A percentile compares a stretch with the other conserved stretches of the same genome.
Conservation (phyloP, 2,329 filamentous ascomycete genomes). For the Claviceps digitariae region DNA sequence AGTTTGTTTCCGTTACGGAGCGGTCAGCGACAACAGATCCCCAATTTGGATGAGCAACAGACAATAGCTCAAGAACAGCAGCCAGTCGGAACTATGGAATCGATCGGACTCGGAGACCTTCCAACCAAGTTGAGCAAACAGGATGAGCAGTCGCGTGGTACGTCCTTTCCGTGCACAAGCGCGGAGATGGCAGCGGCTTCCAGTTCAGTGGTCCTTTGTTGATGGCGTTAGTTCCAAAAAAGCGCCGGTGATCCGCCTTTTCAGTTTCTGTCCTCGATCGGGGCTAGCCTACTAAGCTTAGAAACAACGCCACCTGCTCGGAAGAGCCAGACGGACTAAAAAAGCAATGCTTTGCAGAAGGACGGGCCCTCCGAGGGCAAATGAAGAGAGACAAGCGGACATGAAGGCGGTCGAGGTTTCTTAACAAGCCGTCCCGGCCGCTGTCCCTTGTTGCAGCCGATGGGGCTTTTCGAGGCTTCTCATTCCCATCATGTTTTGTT, state of each 20-base stretch:
- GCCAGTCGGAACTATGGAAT: not conserved
- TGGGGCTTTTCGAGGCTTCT: not conserved
- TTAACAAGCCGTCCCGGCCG: constrained; percentile 2
- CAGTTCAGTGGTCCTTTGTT: constrained; percentile 9
- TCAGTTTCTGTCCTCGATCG: constrained; percentile 1
- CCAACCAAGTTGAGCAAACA: constrained; percentile 1
- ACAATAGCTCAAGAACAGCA: not conserved
- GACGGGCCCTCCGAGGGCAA: not conserved
- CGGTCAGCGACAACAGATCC: not conserved
- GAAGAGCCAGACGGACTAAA: constrained; percentile 1
- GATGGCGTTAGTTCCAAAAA: not conserved
- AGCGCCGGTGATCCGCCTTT: constrained; percentile 1
- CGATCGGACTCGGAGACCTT: not conserved
- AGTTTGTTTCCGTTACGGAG: not conserved
- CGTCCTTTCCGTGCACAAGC: constrained; percentile 6
- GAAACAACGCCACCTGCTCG: constrained; percentile 5
- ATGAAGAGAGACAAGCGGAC: not conserved
- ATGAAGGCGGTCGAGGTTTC: constrained; percentile 3
- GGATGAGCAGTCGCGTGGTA: constrained; percentile 6
- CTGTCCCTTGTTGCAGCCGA: constrained; percentile 3
- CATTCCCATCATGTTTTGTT: not conserved
- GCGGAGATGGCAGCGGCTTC: constrained; percentile 7
- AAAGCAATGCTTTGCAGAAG: constrained; percentile 7
- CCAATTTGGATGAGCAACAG: not conserved
- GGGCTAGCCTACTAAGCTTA: constrained; percentile 4